phyloP scores from a whole-genome alignment of 108 stramenopile species.

The Fistulifera pelliculosa region DNA sequence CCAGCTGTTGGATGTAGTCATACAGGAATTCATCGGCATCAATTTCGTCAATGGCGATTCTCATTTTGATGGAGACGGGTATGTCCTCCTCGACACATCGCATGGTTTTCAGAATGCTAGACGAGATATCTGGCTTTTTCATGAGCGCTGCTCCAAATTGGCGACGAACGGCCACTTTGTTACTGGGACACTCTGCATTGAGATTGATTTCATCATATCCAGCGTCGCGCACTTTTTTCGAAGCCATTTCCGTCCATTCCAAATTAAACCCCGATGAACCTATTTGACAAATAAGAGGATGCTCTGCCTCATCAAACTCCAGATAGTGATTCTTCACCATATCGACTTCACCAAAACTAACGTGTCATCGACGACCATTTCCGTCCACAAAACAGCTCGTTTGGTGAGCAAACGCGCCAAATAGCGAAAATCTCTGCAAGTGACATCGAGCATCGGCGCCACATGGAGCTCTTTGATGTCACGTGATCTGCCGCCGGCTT shows the following conservation, averaged over 20 bases:
- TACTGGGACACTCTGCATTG: conserved; percentile 68
- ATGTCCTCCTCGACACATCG: conserved; percentile 2
- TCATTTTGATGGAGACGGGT: conserved; percentile 58
- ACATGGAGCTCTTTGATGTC: conserved; percentile 58
- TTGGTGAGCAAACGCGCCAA: conserved; percentile 56
- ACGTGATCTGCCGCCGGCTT: no score
- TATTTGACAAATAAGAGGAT: conserved; percentile 64
- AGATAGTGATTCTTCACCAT: conserved; percentile 22
- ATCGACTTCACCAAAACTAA: conserved; percentile 17
- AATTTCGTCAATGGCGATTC: conserved; percentile 59
- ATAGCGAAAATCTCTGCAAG: conserved; percentile 57
- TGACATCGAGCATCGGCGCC: conserved; percentile 69
- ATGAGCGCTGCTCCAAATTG: conserved; percentile 51
- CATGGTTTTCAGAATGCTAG: neutral
- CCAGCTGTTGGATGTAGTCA: conserved; percentile 25
- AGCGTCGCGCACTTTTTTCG: conserved; percentile 24
- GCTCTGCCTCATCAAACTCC: conserved; percentile 33
- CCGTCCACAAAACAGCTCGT: conserved; percentile 52
- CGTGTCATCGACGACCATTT: conserved; percentile 71
- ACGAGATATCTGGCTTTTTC: conserved; percentile 15
- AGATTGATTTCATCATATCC: conserved; percentile 67
- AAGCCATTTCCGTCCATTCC: conserved; percentile 26
- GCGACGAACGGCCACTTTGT: conserved; percentile 33
- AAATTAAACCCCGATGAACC: conserved; percentile 38
- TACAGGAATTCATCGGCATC: conserved; percentile 42